phyloP scores from a whole-genome alignment of 306 rosid species.

The Sphenostylis stenocarpa region DNA sequence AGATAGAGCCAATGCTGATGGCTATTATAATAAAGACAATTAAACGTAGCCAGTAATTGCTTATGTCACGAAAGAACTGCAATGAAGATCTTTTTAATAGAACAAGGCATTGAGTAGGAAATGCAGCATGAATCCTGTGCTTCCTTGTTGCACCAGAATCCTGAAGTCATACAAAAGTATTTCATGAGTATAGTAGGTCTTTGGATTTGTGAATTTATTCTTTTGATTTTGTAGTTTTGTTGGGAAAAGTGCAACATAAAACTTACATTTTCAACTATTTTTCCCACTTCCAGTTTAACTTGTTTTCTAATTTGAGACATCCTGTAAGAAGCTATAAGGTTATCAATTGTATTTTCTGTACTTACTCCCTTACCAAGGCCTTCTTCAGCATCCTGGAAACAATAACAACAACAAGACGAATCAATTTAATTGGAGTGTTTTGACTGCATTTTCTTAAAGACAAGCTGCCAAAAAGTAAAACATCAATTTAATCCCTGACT shows the following conservation, averaged over 20 bases:
- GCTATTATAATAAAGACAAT: conserved; percentile 41
- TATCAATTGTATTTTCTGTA: conserved; percentile 49
- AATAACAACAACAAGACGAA: background rate
- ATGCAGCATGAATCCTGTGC: conserved; percentile 51
- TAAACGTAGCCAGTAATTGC: conserved; percentile 75
- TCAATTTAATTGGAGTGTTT: conserved; percentile 1
- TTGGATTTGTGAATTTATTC: background rate
- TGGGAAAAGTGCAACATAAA: conserved; percentile 10
- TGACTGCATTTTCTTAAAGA: background rate
- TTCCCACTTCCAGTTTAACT: conserved; percentile 40
- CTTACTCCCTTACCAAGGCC: conserved; percentile 31
- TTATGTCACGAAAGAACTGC: conserved; percentile 62
- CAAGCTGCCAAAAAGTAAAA: background rate
- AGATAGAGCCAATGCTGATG: conserved; percentile 55
- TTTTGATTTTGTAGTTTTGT: background rate
- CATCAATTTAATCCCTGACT: background rate
- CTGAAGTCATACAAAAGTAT: conserved; percentile 31
- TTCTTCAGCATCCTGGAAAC: conserved; percentile 44
- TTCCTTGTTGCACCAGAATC: conserved; percentile 39
- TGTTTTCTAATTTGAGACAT: conserved; percentile 38
- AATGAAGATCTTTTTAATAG: conserved; percentile 65
- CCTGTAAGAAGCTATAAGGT: conserved; percentile 41
- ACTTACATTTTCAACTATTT: conserved; percentile 47
- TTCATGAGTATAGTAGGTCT: background rate
- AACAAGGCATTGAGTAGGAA: conserved; percentile 56